Evolutionary conservation across 2,329 filamentous ascomycete species (phyloP), one percentile per base, ranked within the genome.

Genomic region (Colletotrichum endophyticum): DNA sequence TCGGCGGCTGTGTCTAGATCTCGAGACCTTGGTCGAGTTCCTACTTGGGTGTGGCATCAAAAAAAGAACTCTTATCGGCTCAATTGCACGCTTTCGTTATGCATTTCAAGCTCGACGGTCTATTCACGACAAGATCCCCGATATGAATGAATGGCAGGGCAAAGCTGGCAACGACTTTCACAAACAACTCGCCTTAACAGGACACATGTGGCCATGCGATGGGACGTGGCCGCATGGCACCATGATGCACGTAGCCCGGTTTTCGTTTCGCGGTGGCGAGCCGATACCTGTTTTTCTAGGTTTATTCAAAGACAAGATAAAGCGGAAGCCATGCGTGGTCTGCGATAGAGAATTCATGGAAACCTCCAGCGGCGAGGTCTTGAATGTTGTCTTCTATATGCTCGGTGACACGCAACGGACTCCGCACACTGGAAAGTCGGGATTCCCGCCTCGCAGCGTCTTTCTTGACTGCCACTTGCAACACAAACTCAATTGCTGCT

Each of bases 301-400:
- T 13, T 34, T 62, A 12, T 22, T 62, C 28, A 62, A 22, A 32
- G 19, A 53, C 44, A 62, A 15, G 28, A 16, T 30, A n/a, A 61
- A 19, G 19, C 6, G 11, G 59, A 22, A 44, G 12, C 75, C 73
- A 2, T 81, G 80, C 32, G 49, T 28, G 19, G 44, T 78, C 27
- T 81, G 80, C 68, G 30, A 64, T 13, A 71, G 77, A 56, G 22
- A 63, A 19, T 27, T 78, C 19, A 7, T 27, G 19, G 78, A 80
- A 39, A 22, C 77, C 11, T 13, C 11, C 44, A 53, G 44, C n/a
- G 44, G 44, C n/a, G 44, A 53, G 44, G 44, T 53, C 44, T 13
- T 53, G 44, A 53, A 8, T 22, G 44, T 53, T 4, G n/a, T 22
- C 44, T 53, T 53, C 36, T 39, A 71, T 8, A 66, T 71, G 15